Evolutionary conservation across 768 basidiomycete species (phyloP).

Genomic region (Pleurotus platypus): DNA sequence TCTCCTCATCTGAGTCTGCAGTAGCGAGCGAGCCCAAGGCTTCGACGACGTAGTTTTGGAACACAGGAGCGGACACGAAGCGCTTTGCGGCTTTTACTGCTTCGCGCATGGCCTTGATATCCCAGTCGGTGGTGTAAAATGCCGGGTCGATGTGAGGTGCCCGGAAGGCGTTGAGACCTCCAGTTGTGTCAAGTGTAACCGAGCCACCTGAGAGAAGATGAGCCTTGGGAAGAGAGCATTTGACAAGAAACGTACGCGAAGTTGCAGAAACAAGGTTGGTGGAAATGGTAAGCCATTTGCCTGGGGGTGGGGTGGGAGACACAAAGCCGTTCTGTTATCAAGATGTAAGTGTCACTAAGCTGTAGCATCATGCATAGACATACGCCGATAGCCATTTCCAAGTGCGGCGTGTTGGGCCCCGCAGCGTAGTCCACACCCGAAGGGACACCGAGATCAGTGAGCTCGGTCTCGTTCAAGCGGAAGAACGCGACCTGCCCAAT

Average conservation of each 20-base stretch:
- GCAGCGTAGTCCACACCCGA: constrained; percentile 25
- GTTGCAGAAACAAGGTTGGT: constrained; percentile 28
- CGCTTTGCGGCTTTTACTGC: constrained; percentile 17
- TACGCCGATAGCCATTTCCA: constrained; percentile 29
- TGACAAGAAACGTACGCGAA: constrained; percentile 23
- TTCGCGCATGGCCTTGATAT: constrained; percentile 24
- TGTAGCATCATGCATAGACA: constrained; percentile 1
- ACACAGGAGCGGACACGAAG: constrained; percentile 23
- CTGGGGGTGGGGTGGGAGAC: constrained; percentile 9
- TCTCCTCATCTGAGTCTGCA: constrained; percentile 20
- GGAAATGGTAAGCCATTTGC: constrained; percentile 12
- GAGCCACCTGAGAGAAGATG: constrained; percentile 25
- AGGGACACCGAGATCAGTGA: constrained; percentile 15
- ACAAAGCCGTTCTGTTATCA: constrained; percentile 7
- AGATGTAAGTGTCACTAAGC: background rate
- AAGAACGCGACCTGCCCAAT: constrained; percentile 22
- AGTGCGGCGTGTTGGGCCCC: constrained; percentile 28
- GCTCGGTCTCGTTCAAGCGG: constrained; percentile 18
- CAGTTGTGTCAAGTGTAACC: constrained; percentile 34
- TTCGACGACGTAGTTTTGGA: constrained; percentile 21
- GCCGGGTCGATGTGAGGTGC: constrained; percentile 47
- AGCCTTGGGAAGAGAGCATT: background rate
- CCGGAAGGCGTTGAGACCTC: constrained; percentile 33
- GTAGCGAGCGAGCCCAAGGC: constrained; percentile 16
- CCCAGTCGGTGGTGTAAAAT: constrained; percentile 30